Base-by-base conservation (phyloP, 495 filamentous ascomycete species). In the Aspergillus ellipticus region DNA sequence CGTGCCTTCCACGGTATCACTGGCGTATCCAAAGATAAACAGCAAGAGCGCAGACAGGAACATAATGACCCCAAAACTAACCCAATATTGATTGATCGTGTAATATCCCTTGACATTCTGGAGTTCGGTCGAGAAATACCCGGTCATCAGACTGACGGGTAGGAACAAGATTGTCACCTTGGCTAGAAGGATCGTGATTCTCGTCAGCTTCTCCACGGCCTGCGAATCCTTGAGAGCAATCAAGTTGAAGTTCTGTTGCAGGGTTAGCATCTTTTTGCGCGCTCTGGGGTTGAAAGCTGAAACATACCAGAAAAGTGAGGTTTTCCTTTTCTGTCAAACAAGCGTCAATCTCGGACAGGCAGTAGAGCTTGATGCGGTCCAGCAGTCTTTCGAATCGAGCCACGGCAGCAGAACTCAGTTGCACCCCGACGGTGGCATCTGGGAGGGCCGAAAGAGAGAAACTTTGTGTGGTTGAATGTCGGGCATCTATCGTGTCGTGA, bases 121-220 rank as follows among this genome's bases (percentile, higher is more conserved):
- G 42, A 94, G 78, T 64, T 90, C 82, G 17, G 86, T 82, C 1
- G 84, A 87, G 64, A 94, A 96, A 72, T 92, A 95, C n/a, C 76
- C 86, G 10, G 88, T 92, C 81, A 94, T 85, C 33, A 96, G 75
- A 57, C 84, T 89, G 57, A 96, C 85, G 3, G 90, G 90, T 42
- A 96, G 74, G 72, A 96, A 96, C 42, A 95, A 74, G 47, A 95
- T 89, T 11, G 86, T 90, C 42, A 88, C 83, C 64, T 93, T 93
- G 22, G 88, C 89, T 13, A 95, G 73, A n/a, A 94, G 72, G 37
- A 91, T 89, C 0, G 90, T 91, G 56, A 89, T 85, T 26, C 89
- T 77, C 0, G 89, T 92, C 20, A 96, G 78, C 26, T 85, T 81
- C 49, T 92, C 89, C 6, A 92, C 88, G 2, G 85, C 83, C 53